These are phyloP conservation scores for Pholiota adiposa DNA, from an alignment of 1,284 basidiomycete species.

Conservation along the genomic window DNA sequence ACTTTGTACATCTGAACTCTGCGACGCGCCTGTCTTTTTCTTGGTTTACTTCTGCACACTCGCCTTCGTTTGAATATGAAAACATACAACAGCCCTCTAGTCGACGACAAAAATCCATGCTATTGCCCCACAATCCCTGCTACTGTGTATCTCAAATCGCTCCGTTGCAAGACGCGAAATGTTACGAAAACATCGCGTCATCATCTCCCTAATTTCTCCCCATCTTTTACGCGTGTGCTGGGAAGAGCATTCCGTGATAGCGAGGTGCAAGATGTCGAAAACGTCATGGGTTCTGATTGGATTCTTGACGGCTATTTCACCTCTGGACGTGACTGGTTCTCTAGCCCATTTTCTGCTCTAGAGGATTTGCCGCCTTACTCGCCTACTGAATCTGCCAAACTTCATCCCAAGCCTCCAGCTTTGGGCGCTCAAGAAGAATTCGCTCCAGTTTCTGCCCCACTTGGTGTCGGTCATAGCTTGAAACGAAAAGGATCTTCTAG, in stretches of 20 bases:
- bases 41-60: not conserved
- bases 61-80: constrained; percentile 8
- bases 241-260: constrained; percentile 35
- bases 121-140: constrained; percentile 49
- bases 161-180: constrained; percentile 13
- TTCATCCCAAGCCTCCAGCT: not conserved
- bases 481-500: constrained; percentile 42
- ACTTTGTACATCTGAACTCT: not conserved
- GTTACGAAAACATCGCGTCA: not conserved
- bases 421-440: not conserved
- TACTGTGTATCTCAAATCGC: constrained; percentile 40
- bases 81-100: constrained; percentile 24
- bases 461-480: not conserved
- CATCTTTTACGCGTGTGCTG: constrained; percentile 39
- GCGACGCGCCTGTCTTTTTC: not conserved
- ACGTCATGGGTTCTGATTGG: constrained; percentile 19
- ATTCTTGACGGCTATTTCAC: constrained; percentile 17
- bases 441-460: not conserved
- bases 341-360: constrained; percentile 3
- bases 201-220: constrained; percentile 14
- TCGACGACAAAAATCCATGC: constrained; percentile 44
- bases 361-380: constrained; percentile 25
- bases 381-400: constrained; percentile 5
- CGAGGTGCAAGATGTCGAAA: constrained; percentile 28
- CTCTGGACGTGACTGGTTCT: constrained; percentile 17